phyloP scores from a whole-genome alignment of 768 basidiomycete species.

The Rhizopogon salebrosus region DNA sequence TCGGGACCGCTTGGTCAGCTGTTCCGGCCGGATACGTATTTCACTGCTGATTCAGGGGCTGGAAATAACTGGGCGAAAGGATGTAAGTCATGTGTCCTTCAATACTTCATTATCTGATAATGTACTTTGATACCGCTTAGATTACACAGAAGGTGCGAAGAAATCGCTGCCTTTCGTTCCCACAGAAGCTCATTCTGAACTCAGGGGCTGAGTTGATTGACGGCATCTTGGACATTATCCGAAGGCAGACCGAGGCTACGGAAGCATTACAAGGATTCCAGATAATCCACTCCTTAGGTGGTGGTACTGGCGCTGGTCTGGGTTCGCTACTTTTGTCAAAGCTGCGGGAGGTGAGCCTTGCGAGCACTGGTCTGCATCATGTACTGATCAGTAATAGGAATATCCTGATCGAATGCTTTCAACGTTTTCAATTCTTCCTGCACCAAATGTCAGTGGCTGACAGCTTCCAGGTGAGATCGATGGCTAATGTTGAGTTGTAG shows the following conservation, averaged over 20 bases:
- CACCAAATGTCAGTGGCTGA: constrained; percentile 41
- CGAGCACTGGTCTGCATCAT: neutral
- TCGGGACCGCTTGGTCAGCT: constrained; percentile 66
- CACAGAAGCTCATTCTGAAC: neutral
- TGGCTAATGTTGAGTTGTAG: constrained; percentile 15
- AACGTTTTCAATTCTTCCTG: constrained; percentile 50
- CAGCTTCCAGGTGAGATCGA: neutral
- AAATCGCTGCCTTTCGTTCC: constrained; percentile 2
- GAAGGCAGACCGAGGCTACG: constrained; percentile 75
- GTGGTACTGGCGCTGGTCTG: constrained; percentile 85
- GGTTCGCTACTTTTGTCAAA: constrained; percentile 79
- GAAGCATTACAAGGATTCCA: constrained; percentile 92
- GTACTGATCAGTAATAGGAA: constrained; percentile 42
- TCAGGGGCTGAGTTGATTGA: constrained; percentile 89
- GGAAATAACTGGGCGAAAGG: constrained; percentile 98
- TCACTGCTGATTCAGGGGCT: constrained; percentile 58
- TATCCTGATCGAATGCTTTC: constrained; percentile 43
- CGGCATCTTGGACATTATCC: constrained; percentile 72
- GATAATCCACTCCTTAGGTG: constrained; percentile 83
- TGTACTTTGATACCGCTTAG: constrained; percentile 33
- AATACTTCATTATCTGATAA: neutral
- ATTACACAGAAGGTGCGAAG: constrained; percentile 78
- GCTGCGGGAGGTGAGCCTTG: constrained; percentile 59
- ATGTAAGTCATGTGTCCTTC: constrained; percentile 47
- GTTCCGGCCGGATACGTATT: constrained; percentile 85